Evolutionary conservation across 176 grass and related monocot species (phyloP).

Genomic region (Carex parvula): DNA sequence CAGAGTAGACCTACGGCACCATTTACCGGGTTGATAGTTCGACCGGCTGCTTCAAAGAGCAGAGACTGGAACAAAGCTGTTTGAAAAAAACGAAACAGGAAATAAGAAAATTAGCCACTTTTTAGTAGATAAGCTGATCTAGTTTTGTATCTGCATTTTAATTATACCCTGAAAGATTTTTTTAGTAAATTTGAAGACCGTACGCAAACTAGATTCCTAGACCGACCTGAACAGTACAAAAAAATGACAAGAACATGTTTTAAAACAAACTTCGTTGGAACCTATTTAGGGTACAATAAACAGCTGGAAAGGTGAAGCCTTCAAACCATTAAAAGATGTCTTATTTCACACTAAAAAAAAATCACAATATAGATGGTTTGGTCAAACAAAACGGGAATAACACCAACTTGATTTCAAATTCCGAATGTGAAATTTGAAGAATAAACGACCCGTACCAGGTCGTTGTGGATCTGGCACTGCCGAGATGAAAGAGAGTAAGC

Average conservation of each 20-base stretch:
- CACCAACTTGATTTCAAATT: neutral
- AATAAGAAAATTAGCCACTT: neutral
- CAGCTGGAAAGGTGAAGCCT: neutral
- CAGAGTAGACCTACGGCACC: slow-evolving; percentile 80
- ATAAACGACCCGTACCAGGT: slow-evolving; percentile 32
- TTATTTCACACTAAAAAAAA: neutral
- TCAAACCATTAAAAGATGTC: neutral
- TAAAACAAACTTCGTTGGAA: neutral
- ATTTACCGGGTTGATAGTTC: slow-evolving; percentile 93
- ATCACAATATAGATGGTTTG: too few species aligned
- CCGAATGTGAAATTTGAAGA: neutral
- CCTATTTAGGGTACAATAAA: neutral
- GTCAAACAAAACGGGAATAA: neutral
- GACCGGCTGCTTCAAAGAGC: slow-evolving; percentile 86
- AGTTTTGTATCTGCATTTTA: neutral
- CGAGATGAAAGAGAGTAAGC: slow-evolving; percentile 88
- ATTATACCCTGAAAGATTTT: neutral
- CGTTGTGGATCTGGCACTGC: slow-evolving; percentile 67
- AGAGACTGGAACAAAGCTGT: slow-evolving; percentile 90
- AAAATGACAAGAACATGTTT: neutral
- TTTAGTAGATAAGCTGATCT: neutral
- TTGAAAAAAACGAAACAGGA: neutral
- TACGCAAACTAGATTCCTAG: neutral
- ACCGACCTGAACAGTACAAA: neutral
- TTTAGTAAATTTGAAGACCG: neutral